Percentiles rank a stretch among this genome's conserved stretches.
These are phyloP conservation scores for Priceomyces carsonii DNA, from an alignment of 805 yeast genomes.

Conservation along the genomic window DNA sequence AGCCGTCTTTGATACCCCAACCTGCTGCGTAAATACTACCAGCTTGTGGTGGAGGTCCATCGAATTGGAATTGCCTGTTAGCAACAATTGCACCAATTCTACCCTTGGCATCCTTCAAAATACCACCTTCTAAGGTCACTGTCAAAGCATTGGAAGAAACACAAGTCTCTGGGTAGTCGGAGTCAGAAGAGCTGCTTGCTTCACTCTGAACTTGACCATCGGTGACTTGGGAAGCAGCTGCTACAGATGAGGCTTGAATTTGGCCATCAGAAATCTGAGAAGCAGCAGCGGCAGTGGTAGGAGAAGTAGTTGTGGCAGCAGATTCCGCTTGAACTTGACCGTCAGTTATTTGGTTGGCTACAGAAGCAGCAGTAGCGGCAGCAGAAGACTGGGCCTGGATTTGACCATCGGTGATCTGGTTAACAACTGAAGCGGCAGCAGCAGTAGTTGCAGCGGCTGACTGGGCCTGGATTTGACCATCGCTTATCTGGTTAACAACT, in stretches of 20 bases:
- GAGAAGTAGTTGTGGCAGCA: slow-evolving; percentile 5
- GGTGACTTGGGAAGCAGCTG: slow-evolving; percentile 19
- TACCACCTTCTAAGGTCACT: slow-evolving; percentile 51
- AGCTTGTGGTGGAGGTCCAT: slow-evolving; percentile 80
- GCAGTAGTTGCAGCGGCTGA: slow-evolving; percentile 21
- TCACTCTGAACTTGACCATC: slow-evolving; percentile 39
- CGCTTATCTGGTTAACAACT: slow-evolving; percentile 26
- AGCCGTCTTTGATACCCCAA: slow-evolving; percentile 54
- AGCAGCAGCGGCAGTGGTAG: slow-evolving; percentile 15
- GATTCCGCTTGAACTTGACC: slow-evolving; percentile 30
- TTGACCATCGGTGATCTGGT: slow-evolving; percentile 51
- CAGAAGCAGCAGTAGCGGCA: slow-evolving; percentile 17
- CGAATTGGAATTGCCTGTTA: slow-evolving; percentile 77
- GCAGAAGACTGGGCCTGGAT: slow-evolving; percentile 33
- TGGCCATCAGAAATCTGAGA: slow-evolving; percentile 38
- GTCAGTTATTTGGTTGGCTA: slow-evolving; percentile 28
- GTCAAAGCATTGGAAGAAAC: slow-evolving; percentile 50
- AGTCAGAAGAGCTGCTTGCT: slow-evolving; percentile 21
- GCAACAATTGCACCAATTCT: slow-evolving; percentile 81
- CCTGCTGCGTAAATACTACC: slow-evolving; percentile 67
- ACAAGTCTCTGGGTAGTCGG: slow-evolving; percentile 40
- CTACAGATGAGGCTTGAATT: slow-evolving; percentile 16
- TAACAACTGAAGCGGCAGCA: slow-evolving; percentile 21
- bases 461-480: slow-evolving; percentile 37
- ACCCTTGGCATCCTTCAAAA: slow-evolving; percentile 58